Evolutionary conservation across 345 rosid genomes (phyloP).

Genomic region (Schrenkiella parvula): DNA sequence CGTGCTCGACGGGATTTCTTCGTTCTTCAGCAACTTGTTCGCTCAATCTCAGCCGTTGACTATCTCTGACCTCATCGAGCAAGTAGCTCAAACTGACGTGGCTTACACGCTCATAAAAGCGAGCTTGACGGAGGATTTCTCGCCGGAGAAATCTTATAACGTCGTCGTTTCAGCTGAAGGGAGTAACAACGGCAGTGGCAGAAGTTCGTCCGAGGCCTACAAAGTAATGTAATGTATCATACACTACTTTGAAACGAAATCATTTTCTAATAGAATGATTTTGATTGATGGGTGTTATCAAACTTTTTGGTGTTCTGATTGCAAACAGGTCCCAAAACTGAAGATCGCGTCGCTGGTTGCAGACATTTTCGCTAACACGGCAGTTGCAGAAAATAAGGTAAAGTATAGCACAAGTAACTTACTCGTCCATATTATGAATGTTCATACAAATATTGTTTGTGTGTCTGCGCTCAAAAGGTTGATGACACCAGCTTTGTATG

Average conservation of each 20-base stretch:
- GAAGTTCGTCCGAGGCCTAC: slow-evolving; percentile 42
- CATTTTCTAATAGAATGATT: not conserved
- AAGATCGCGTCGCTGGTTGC: slow-evolving; percentile 81
- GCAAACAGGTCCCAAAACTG: slow-evolving; percentile 61
- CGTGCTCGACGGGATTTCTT: slow-evolving; percentile 70
- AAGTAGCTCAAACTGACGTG: slow-evolving; percentile 62
- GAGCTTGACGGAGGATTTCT: slow-evolving; percentile 70
- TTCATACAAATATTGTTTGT: no score
- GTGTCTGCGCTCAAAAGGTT: no score
- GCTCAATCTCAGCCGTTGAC: slow-evolving; percentile 53
- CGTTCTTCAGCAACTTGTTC: slow-evolving; percentile 77
- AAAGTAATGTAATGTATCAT: slow-evolving; percentile 98
- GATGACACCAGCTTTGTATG: no score
- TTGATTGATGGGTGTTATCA: not conserved
- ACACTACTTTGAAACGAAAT: slow-evolving; percentile 8
- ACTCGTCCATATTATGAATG: no score
- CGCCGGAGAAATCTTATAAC: slow-evolving; percentile 75
- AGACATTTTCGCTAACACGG: slow-evolving; percentile 80
- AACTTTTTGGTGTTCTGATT: slow-evolving; percentile 5
- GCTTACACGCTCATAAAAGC: slow-evolving; percentile 80
- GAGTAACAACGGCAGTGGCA: slow-evolving; percentile 45
- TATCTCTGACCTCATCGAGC: slow-evolving; percentile 59
- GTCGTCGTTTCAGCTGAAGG: slow-evolving; percentile 79
- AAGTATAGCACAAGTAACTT: not conserved
- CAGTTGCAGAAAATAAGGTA: slow-evolving; percentile 92